These are phyloP conservation scores for Irpex lacteus DNA, from an alignment of 1,284 basidiomycete species.

Conservation along the genomic window DNA sequence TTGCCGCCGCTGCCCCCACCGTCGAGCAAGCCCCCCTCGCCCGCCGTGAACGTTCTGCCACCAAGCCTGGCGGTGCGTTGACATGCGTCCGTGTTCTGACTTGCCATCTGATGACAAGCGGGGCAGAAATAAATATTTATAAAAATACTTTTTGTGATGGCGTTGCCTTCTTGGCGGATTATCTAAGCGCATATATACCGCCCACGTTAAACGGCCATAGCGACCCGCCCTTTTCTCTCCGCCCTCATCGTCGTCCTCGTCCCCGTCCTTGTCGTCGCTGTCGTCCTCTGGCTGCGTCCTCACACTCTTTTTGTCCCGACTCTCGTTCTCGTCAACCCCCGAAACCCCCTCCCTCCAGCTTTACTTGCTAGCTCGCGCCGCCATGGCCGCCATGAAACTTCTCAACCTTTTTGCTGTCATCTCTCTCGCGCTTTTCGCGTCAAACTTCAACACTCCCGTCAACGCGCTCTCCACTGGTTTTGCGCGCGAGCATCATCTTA, in stretches of 20 bases:
- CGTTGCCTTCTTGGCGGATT: slow-evolving; percentile 12
- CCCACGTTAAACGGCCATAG: neutral
- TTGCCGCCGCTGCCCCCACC: neutral
- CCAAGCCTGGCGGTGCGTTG: neutral
- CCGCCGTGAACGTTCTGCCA: neutral
- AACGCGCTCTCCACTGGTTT: slow-evolving; percentile 47
- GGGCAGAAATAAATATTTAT: neutral
- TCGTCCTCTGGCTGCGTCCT: slow-evolving; percentile 17
- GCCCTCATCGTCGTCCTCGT: slow-evolving; percentile 3
- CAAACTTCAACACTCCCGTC: slow-evolving; percentile 44
- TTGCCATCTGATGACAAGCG: neutral
- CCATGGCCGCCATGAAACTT: slow-evolving; percentile 53
- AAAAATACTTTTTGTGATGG: neutral
- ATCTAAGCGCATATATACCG: slow-evolving; percentile 12
- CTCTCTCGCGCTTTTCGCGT: slow-evolving; percentile 55
- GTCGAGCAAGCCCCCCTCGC: neutral
- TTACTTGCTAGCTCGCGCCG: slow-evolving; percentile 5
- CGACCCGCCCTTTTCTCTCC: slow-evolving; percentile 17
- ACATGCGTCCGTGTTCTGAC: neutral
- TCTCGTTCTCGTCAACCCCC: slow-evolving; percentile 24
- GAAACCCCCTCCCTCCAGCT: neutral
- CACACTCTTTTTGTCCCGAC: slow-evolving; percentile 33
- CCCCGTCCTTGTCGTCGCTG: too few species aligned
- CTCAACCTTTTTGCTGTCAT: slow-evolving; percentile 57
- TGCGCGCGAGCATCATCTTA: slow-evolving; percentile 25